Base-by-base conservation (phyloP, 169 alveolate species). In the Plasmodium billcollinsi region DNA sequence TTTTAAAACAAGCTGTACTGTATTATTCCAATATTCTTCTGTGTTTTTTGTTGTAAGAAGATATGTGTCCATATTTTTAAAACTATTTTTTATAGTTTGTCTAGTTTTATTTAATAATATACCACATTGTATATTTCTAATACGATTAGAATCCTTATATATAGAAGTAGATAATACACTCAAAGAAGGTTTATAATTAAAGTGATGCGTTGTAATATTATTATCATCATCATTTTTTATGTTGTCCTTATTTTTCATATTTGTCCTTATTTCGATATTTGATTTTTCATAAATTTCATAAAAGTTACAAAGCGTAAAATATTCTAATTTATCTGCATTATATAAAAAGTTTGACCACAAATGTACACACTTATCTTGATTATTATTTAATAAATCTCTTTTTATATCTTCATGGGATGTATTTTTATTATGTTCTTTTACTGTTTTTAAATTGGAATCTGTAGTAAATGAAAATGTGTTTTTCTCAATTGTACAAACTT, bases 401-500 rank as follows among this genome's bases (percentile, higher is more conserved):
- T 18, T 43, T 14, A 63, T 59, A 56, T 6, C 18, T 18, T 56
- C 12, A 14, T n/a, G 12, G 5, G 11, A 15, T 56, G 18, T 21
- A 18, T 56, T 56, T 15, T 8, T 56, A 61, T 11, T 78, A 4
- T 59, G 18, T 18, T 89, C 75, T 66, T 61, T 88, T 39, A 4
- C 45, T 59, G 29, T 15, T 12, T 26, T 52, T 29, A 90, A 74
- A 45, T 61, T 24, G 18, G 94, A 86, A 50, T 88, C 89, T 39
- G 54, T 45, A 12, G 76, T 54, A 66, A 92, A 88, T 14, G 80
- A 92, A 75, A 88, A 63, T 3, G 58, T 85, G 11, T 62, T 63
- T 43, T 88, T 88, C 15, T 91, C 96, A 39, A 70, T 63, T n/a
- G 92, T 61, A 47, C 88, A 69, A 4, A 85, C 45, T 50, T 88